A percentile compares a stretch with the other conserved stretches of the same genome.
Conservation (phyloP, 2,329 filamentous ascomycete species). For the Elsinoe ampelina region DNA sequence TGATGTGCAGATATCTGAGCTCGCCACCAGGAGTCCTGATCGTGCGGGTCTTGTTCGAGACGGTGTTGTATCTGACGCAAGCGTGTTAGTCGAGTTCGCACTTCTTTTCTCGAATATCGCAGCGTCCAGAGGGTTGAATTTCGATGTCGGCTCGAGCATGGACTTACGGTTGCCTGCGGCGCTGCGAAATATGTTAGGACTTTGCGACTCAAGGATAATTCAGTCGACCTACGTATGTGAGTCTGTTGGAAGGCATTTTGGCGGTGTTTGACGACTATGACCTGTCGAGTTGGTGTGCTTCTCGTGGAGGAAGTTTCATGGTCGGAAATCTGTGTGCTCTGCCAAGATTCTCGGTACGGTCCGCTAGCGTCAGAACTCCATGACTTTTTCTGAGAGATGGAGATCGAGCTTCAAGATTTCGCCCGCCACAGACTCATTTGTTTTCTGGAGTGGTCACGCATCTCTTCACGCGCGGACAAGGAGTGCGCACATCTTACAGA, state of each 20-base stretch:
- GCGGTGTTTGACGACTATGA: constrained; percentile 23
- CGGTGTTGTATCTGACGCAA: constrained; percentile 79
- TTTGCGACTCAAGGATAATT: constrained; percentile 22
- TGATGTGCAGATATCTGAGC: constrained; percentile 95
- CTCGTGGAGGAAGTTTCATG: not conserved
- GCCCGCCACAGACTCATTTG: not conserved
- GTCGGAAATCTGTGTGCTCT: constrained; percentile 12
- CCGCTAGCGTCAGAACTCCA: not conserved
- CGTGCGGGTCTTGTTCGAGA: constrained; percentile 91
- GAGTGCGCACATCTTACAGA: too few species aligned
- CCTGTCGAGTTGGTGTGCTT: constrained; percentile 3
- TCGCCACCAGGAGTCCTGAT: constrained; percentile 95
- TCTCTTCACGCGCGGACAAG: not conserved
- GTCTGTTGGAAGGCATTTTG: constrained; percentile 46
- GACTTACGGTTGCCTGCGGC: constrained; percentile 44
- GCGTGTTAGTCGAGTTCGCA: constrained; percentile 16
- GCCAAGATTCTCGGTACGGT: constrained; percentile 1
- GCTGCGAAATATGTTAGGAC: constrained; percentile 31
- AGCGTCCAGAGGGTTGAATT: not conserved
- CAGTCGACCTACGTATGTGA: constrained; percentile 44
- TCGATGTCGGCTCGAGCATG: not conserved
- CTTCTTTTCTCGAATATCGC: constrained; percentile 4
- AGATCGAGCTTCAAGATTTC: constrained; percentile 1
- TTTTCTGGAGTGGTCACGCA: not conserved
- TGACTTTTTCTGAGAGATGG: too few species aligned